phyloP scores from a whole-genome alignment of 306 rosid species.

The Sicyos edulis region DNA sequence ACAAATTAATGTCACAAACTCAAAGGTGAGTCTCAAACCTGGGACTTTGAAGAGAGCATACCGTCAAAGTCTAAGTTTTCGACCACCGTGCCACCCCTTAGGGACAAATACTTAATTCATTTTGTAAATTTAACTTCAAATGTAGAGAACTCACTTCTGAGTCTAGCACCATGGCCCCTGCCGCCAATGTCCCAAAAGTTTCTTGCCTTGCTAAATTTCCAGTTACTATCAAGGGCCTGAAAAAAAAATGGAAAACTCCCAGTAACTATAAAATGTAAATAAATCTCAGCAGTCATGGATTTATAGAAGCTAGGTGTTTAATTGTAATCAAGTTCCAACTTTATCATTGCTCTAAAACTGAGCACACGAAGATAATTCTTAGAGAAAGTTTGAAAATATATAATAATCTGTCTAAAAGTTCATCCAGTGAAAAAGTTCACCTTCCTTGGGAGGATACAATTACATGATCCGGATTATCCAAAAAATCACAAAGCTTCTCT shows the following conservation, averaged over 20 bases:
- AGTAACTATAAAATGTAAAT: conserved; percentile 8
- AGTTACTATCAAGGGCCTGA: conserved; percentile 75
- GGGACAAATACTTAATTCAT: too few species aligned
- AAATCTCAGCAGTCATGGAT: background rate
- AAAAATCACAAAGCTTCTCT: conserved; percentile 37
- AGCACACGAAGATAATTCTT: background rate
- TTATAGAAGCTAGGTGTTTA: background rate
- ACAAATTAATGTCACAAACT: too few species aligned
- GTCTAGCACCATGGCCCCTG: conserved; percentile 30
- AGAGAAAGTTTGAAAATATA: conserved; percentile 1
- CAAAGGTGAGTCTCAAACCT: too few species aligned
- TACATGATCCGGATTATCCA: conserved; percentile 47
- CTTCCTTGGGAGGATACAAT: conserved; percentile 63
- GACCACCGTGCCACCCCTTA: too few species aligned
- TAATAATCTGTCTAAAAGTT: background rate
- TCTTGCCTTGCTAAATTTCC: conserved; percentile 33
- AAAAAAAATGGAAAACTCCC: conserved; percentile 14
- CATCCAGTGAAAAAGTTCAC: conserved; percentile 31
- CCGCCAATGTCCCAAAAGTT: conserved; percentile 33
- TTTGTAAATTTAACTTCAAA: too few species aligned
- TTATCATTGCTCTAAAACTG: background rate
- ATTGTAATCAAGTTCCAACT: conserved; percentile 2
- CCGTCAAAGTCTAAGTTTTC: too few species aligned
- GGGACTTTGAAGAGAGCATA: too few species aligned
- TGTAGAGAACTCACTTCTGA: conserved; percentile 41